Base-by-base conservation (phyloP, 805 yeast species). In the Metschnikowia lachancei region DNA sequence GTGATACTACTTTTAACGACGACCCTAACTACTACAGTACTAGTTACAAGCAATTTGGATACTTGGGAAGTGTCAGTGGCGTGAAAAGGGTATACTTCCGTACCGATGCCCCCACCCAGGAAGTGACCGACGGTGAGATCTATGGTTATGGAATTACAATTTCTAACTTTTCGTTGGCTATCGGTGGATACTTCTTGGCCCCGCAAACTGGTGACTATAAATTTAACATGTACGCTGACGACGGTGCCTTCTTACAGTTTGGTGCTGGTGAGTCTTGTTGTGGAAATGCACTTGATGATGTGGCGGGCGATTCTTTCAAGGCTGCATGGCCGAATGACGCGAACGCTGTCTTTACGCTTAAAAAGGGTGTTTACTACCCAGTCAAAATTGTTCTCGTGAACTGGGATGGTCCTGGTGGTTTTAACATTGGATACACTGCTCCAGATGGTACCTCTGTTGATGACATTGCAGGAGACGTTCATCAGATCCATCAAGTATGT, bases 131-230 rank as follows among this genome's bases (percentile, higher is more conserved):
- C n/a, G n/a, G n/a, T n/a, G n/a, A n/a, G n/a, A n/a, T n/a, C n/a
- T n/a, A n/a, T n/a, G n/a, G n/a, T n/a, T n/a, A n/a, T 24, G 6
- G 24, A 11, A 11, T 42, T 13, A 30, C 45, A 5, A 35, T 39
- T 8, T 41, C 52, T 11, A 49, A 46, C 37, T 41, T 39, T 16
- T 24, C 52, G 10, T 36, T 42, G 42, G 39, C 32, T 22, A 24
- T 41, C n/a, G 43, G 31, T 1, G 52, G 52, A 10, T 49, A 26
- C 36, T 49, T 49, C 18, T 36, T 32, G 37, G 50, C 52, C 2
- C 13, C 24, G 11, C 39, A 39, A 13, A 31, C 47, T 10, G 52
- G 52, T 3, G 18, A n/a, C 3, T 43, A 49, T 16, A 36, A 34
- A 12, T 49, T 49, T 30, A 24, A 41, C 5, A 29, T 46, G 36